phyloP scores from a whole-genome alignment of 2,329 filamentous ascomycete species.

The Cladosporium sp. region DNA sequence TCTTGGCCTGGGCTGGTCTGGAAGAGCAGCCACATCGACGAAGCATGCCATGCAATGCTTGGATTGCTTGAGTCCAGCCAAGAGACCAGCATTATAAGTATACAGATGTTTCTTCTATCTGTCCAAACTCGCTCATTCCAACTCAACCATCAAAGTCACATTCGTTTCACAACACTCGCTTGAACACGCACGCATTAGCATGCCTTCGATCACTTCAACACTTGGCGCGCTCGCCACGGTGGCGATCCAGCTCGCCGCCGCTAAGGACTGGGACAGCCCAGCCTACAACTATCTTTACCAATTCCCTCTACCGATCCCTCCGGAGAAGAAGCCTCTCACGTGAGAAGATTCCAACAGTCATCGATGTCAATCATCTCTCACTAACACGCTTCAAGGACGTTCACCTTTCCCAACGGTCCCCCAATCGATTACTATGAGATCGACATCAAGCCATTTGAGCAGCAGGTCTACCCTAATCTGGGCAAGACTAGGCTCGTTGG shows the following conservation, averaged over 20 bases:
- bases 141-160: too few relatives aligned
- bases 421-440: slow-evolving; percentile 47
- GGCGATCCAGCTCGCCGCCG: slow-evolving; percentile 1
- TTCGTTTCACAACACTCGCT: too few relatives aligned
- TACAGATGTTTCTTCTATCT: too few relatives aligned
- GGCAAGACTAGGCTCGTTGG: slow-evolving; percentile 40
- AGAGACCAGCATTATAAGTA: too few relatives aligned
- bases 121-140: too few relatives aligned
- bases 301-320: slow-evolving; percentile 21
- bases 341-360: neutral
- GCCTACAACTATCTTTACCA: slow-evolving; percentile 20
- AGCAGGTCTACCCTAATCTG: slow-evolving; percentile 43
- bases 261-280: slow-evolving; percentile 18
- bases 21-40: too few relatives aligned
- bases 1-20: too few relatives aligned
- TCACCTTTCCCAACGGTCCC: neutral
- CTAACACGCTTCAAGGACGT: neutral
- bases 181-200: neutral
- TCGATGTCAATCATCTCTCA: too few relatives aligned
- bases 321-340: slow-evolving; percentile 25
- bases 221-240: neutral
- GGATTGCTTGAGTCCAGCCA: too few relatives aligned
- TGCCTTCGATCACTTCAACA: slow-evolving; percentile 2
- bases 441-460: slow-evolving; percentile 37
- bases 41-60: too few relatives aligned